Conservation (phyloP, 2,329 filamentous ascomycete genomes). For the Mycogone perniciosa region DNA sequence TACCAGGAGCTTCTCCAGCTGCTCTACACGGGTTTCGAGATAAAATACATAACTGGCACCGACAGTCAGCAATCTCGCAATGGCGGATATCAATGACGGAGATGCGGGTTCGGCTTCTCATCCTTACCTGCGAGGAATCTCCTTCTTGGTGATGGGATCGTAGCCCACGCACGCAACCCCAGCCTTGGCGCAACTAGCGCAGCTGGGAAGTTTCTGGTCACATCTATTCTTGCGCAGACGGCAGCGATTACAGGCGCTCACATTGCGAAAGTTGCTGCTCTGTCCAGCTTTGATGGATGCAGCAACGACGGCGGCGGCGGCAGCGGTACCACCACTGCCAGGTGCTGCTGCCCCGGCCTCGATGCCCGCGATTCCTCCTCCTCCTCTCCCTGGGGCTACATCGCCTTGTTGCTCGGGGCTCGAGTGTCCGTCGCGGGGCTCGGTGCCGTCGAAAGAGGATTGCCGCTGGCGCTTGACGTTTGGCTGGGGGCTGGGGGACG, state of each 20-base stretch:
- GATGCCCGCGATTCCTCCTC: no score
- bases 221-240: constrained; percentile 89
- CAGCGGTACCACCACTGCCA: constrained; percentile 3
- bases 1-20: constrained; percentile 70
- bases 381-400: constrained; percentile 6
- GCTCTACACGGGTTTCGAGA: constrained; percentile 77
- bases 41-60: constrained; percentile 81
- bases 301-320: constrained; percentile 20
- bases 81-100: background rate
- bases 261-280: constrained; percentile 70
- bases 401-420: constrained; percentile 28
- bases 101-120: constrained; percentile 29
- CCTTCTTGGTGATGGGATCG: constrained; percentile 91
- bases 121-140: constrained; percentile 85
- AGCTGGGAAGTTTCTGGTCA: constrained; percentile 87
- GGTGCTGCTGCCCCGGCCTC: background rate
- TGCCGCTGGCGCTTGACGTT: constrained; percentile 48
- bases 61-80: constrained; percentile 16
- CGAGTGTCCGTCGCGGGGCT: constrained; percentile 26
- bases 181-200: constrained; percentile 89
- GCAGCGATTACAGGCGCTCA: constrained; percentile 92
- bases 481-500: constrained; percentile 45
- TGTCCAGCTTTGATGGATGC: constrained; percentile 43
- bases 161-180: constrained; percentile 87
- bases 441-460: constrained; percentile 44